Evolutionary conservation across 495 filamentous ascomycete genomes (phyloP).

Genomic region (Oidiodendron maius): DNA sequence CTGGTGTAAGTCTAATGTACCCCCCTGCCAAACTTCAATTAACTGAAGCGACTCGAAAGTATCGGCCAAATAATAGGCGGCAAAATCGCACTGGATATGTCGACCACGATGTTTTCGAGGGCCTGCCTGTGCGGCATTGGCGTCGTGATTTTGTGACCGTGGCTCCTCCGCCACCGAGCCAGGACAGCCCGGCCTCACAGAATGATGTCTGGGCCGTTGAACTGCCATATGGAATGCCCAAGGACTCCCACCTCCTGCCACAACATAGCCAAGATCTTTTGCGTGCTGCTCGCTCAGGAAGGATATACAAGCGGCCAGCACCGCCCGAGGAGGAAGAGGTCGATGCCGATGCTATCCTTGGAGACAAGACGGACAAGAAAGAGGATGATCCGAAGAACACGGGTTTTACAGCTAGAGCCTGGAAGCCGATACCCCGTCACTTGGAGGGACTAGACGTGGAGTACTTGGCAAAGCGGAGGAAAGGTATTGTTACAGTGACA

Average conservation of each 20-base stretch:
- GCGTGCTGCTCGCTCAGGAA: conserved; percentile 70
- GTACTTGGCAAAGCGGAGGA: conserved; percentile 81
- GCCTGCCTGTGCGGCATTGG: conserved; percentile 91
- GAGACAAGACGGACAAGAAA: conserved; percentile 36
- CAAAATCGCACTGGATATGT: conserved; percentile 65
- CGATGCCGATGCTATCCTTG: conserved; percentile 35
- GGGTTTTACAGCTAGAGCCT: conserved; percentile 67
- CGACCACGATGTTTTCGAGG: conserved; percentile 95
- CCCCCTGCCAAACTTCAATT: too few relatives aligned
- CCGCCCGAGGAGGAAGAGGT: conserved; percentile 46
- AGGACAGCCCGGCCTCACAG: conserved; percentile 40
- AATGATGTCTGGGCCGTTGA: conserved; percentile 49
- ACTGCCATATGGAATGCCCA: conserved; percentile 70
- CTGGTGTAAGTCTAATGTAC: too few relatives aligned
- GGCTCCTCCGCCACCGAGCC: conserved; percentile 51
- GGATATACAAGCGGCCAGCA: conserved; percentile 53
- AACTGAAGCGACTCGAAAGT: too few relatives aligned
- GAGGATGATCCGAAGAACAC: conserved; percentile 45
- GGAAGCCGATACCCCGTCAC: conserved; percentile 73
- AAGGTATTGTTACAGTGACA: conserved; percentile 47
- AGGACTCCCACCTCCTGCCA: conserved; percentile 75
- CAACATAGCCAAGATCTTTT: conserved; percentile 79
- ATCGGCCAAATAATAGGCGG: conserved; percentile 54
- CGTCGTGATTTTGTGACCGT: conserved; percentile 64
- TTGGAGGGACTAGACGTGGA: conserved; percentile 69